Percentiles rank a stretch among this genome's conserved stretches.
phyloP scores from a whole-genome alignment of 2,329 filamentous ascomycete genomes.

The Paecilomyces sp. region DNA sequence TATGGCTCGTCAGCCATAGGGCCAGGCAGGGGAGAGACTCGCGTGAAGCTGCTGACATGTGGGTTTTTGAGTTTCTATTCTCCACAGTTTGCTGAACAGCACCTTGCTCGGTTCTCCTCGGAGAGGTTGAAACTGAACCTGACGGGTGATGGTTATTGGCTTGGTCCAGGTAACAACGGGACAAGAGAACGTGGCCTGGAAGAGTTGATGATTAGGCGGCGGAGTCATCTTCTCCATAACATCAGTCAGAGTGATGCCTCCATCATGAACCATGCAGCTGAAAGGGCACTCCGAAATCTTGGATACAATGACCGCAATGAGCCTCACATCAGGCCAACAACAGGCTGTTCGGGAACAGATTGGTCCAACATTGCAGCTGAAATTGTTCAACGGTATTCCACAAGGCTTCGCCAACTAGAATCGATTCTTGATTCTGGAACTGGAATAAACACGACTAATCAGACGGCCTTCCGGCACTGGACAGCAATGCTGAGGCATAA shows the following conservation, averaged over 20 bases:
- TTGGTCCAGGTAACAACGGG: not conserved
- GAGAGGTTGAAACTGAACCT: not conserved
- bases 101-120: not conserved
- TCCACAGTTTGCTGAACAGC: not conserved
- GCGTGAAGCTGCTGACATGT: conserved; percentile 35
- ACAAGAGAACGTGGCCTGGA: not conserved
- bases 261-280: not conserved
- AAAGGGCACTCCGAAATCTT: not conserved
- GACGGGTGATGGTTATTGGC: not conserved
- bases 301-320: not conserved
- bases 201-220: not conserved
- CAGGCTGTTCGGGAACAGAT: not conserved
- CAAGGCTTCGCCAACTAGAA: not conserved
- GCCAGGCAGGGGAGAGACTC: conserved; percentile 35
- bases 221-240: not conserved
- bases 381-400: not conserved
- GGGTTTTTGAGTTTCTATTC: conserved; percentile 29
- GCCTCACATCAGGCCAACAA: not conserved
- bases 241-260: not conserved
- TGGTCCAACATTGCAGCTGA: not conserved
- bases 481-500: not conserved
- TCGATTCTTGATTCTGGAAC: not conserved
- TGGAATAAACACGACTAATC: conserved; percentile 17
- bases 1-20: conserved; percentile 35
- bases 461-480: not conserved